Conservation (phyloP, 2,329 filamentous ascomycete species). For the Kalaharituber pfeilii region DNA sequence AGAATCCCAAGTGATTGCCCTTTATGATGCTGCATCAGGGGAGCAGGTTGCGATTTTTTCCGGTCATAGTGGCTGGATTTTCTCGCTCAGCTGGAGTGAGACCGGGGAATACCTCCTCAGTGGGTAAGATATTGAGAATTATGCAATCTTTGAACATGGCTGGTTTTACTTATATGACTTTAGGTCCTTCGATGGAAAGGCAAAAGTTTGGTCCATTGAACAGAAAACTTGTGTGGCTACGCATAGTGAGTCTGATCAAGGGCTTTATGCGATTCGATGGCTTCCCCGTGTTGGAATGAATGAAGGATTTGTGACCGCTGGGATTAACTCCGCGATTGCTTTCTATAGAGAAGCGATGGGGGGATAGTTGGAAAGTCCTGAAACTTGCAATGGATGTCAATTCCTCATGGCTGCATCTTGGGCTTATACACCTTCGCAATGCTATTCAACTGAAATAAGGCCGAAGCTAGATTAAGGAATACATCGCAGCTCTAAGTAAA, state of each 20-base stretch:
- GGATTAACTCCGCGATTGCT: conserved; percentile 55
- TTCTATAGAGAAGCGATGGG: conserved; percentile 78
- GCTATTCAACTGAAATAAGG: too few species aligned
- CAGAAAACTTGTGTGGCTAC: conserved; percentile 73
- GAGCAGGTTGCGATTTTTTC: conserved; percentile 77
- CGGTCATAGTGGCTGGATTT: conserved; percentile 73
- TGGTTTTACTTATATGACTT: neutral
- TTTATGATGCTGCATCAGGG: conserved; percentile 83
- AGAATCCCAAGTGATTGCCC: conserved; percentile 69
- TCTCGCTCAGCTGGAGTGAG: conserved; percentile 79
- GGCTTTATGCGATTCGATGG: conserved; percentile 72
- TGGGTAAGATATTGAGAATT: conserved; percentile 43
- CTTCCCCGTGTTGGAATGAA: conserved; percentile 49
- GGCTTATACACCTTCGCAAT: too few species aligned
- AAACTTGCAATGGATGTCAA: too few species aligned
- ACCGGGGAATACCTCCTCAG: conserved; percentile 83
- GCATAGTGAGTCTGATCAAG: conserved; percentile 74
- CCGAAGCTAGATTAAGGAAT: too few species aligned
- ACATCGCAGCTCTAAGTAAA: too few species aligned
- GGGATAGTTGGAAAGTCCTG: too few species aligned
- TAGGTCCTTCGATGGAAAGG: conserved; percentile 74
- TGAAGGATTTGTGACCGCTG: conserved; percentile 62
- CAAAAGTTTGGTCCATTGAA: conserved; percentile 90
- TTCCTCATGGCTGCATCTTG: too few species aligned
- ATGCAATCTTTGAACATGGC: neutral